Evolutionary conservation across 192 early-diverging fungal species (phyloP).

Genomic region (Oehlia diaphana): DNA sequence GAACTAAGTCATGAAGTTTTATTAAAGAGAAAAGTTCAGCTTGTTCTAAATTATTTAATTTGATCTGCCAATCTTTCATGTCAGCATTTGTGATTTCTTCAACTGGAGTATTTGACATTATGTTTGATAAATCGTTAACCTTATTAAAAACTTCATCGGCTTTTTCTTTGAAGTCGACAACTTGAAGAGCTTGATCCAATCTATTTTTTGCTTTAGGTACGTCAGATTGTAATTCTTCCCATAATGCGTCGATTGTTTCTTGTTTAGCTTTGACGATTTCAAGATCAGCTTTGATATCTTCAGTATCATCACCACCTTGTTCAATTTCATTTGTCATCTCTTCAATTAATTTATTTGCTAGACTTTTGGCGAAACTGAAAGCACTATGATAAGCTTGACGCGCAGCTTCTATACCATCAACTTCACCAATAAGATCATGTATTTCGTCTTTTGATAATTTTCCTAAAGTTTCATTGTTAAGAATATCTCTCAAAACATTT

Average conservation of each 20-base stretch:
- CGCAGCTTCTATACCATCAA: constrained; percentile 24
- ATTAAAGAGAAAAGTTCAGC: constrained; percentile 24
- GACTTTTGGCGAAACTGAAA: constrained; percentile 15
- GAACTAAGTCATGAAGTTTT: constrained; percentile 11
- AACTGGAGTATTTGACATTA: not conserved
- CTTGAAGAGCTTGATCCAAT: constrained; percentile 26
- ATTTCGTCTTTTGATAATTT: constrained; percentile 13
- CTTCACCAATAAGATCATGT: constrained; percentile 23
- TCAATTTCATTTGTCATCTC: constrained; percentile 22
- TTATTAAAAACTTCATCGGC: constrained; percentile 9
- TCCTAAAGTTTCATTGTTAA: constrained; percentile 21
- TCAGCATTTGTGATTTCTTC: not conserved
- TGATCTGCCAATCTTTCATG: constrained; percentile 29
- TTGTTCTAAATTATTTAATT: constrained; percentile 24
- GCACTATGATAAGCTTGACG: constrained; percentile 14
- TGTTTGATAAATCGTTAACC: constrained; percentile 6
- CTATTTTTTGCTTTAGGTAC: constrained; percentile 9
- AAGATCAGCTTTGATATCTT: constrained; percentile 17
- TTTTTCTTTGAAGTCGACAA: constrained; percentile 28
- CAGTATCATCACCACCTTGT: not conserved
- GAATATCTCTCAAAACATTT: constrained; percentile 4
- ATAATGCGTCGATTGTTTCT: constrained; percentile 24
- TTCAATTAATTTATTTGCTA: constrained; percentile 15
- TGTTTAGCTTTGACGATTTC: not conserved
- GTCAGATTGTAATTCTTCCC: constrained; percentile 2